phyloP scores from a whole-genome alignment of 805 yeast species.

The Wickerhamomyces silvicola region DNA sequence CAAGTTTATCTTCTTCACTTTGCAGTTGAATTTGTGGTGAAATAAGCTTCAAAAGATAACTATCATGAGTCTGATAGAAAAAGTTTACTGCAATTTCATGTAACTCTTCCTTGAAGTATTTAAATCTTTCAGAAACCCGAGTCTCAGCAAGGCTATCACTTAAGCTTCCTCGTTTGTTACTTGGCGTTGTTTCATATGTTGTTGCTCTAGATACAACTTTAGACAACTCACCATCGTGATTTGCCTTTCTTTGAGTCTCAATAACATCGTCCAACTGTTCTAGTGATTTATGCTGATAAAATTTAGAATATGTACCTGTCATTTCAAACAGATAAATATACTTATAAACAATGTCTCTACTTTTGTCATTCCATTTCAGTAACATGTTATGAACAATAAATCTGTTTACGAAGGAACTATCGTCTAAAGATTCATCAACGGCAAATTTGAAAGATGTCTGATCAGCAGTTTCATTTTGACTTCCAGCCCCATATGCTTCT shows the following conservation, averaged over 20 bases:
- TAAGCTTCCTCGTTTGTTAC: constrained; percentile 6
- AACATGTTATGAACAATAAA: constrained; percentile 68
- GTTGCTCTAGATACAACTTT: constrained; percentile 13
- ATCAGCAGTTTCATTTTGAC: constrained; percentile 1
- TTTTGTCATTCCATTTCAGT: constrained; percentile 70
- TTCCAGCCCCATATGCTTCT: constrained; percentile 6
- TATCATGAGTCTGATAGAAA: constrained; percentile 36
- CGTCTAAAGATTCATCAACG: constrained; percentile 12
- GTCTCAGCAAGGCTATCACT: constrained; percentile 8
- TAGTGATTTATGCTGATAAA: constrained; percentile 43
- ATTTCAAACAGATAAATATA: constrained; percentile 47
- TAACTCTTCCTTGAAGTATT: constrained; percentile 48
- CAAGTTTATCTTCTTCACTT: constrained; percentile 42
- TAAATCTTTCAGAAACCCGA: constrained; percentile 26
- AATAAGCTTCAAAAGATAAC: constrained; percentile 59
- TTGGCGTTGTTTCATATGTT: constrained; percentile 12
- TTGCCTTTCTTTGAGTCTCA: constrained; percentile 24
- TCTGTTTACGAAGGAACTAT: constrained; percentile 38
- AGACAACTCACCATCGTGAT: constrained; percentile 7
- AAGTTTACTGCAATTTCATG: constrained; percentile 31
- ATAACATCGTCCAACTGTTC: constrained; percentile 45
- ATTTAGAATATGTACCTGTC: constrained; percentile 36
- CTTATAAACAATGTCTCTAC: constrained; percentile 56
- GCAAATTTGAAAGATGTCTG: constrained; percentile 8
- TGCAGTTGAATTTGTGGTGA: constrained; percentile 80